Evolutionary conservation across 495 filamentous ascomycete species (phyloP).

Genomic region (Jackrogersella multiformis): DNA sequence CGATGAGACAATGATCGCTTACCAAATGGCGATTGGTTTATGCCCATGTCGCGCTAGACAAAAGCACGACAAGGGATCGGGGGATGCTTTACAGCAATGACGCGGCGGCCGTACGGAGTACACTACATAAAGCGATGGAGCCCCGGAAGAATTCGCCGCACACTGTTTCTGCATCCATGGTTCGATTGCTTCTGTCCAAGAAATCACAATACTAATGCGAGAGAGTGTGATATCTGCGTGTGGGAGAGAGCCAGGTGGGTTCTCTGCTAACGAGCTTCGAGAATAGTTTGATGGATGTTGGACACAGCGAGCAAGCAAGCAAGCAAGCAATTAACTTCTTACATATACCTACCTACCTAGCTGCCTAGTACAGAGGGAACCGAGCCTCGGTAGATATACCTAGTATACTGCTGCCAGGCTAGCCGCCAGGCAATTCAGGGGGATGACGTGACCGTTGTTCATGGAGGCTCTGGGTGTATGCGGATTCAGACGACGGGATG

Average conservation of each 20-base stretch:
- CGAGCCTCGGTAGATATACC: conserved; percentile 21
- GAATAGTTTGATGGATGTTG: conserved; percentile 16
- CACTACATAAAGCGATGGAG: conserved; percentile 16
- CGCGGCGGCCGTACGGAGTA: conserved; percentile 37
- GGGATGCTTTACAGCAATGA: conserved; percentile 40
- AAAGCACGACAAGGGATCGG: conserved; percentile 45
- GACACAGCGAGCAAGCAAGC: conserved; percentile 9
- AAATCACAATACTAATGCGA: conserved; percentile 18
- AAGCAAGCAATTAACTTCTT: conserved; percentile 9
- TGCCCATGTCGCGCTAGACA: conserved; percentile 50
- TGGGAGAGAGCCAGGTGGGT: conserved; percentile 6
- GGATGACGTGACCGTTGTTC: conserved; percentile 31
- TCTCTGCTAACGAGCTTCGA: conserved; percentile 27
- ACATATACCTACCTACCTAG: too few species aligned
- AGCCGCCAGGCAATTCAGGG: neutral
- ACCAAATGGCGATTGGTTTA: conserved; percentile 46
- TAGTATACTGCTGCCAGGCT: neutral
- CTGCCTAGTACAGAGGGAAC: conserved; percentile 9
- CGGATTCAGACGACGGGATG: conserved; percentile 14
- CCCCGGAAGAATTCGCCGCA: conserved; percentile 34
- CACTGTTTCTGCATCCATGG: conserved; percentile 37
- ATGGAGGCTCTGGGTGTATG: conserved; percentile 7
- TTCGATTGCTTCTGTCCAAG: conserved; percentile 29
- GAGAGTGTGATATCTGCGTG: conserved; percentile 4
- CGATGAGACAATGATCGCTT: conserved; percentile 40